These are phyloP conservation scores for Neurospora sp. DNA, from an alignment of 2,329 filamentous ascomycete genomes.

Conservation along the genomic window DNA sequence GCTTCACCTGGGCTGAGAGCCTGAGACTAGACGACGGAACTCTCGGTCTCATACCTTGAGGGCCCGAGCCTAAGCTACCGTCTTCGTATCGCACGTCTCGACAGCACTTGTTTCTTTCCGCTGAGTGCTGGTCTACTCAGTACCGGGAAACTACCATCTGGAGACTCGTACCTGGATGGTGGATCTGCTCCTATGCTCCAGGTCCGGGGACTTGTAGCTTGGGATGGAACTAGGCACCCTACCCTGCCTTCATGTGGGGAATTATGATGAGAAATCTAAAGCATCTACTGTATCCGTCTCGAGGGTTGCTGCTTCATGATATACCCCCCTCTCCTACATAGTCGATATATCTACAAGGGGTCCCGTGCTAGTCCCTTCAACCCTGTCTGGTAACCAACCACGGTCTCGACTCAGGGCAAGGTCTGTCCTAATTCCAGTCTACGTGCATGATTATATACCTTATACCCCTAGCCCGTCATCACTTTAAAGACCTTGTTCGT, in stretches of 20 bases:
- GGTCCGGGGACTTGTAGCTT: not conserved
- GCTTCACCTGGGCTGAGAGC: not conserved
- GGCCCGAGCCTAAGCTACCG: not conserved
- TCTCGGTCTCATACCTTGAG: not conserved
- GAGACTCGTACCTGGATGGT: not conserved
- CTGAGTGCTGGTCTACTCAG: not conserved
- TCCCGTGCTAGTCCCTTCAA: not conserved
- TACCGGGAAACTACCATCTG: not conserved
- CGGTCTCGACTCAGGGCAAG: conserved; percentile 7
- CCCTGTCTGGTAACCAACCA: not conserved
- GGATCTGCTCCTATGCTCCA: not conserved
- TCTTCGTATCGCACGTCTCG: not conserved
- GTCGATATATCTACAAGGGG: not conserved
- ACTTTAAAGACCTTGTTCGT: not conserved
- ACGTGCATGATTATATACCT: conserved; percentile 23
- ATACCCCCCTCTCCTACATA: not conserved
- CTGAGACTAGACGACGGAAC: not conserved
- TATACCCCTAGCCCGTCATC: conserved; percentile 7
- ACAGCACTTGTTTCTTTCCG: not conserved
- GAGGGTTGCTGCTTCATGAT: not conserved
- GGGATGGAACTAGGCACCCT: not conserved
- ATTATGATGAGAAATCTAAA: not conserved
- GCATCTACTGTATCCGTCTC: not conserved
- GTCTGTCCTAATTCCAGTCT: not conserved
- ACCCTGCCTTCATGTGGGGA: not conserved